A percentile compares a stretch with the other conserved stretches of the same genome.
phyloP scores from a whole-genome alignment of 2,329 filamentous ascomycete species.

The Neocucurbitaria cava region DNA sequence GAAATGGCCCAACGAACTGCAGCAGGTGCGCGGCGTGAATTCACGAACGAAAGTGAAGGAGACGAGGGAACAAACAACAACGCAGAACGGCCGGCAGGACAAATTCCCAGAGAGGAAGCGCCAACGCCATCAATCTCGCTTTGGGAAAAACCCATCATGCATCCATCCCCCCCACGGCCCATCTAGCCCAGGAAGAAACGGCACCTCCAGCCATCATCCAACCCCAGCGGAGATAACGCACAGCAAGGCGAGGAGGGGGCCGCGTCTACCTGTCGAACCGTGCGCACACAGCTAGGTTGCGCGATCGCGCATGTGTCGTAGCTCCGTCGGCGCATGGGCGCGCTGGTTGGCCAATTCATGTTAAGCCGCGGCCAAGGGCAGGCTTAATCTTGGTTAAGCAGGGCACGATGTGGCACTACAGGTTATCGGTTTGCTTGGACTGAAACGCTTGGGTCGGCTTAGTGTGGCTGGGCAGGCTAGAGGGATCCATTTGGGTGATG shows the following conservation, averaged over 20 bases:
- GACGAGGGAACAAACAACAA: neutral
- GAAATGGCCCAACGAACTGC: neutral
- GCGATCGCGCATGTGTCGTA: neutral
- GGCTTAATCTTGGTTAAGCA: conserved; percentile 7
- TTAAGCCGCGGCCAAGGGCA: conserved; percentile 1
- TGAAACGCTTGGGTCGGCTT: conserved; percentile 1
- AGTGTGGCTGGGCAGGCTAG: neutral
- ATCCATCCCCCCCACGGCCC: neutral
- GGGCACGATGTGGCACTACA: conserved; percentile 1
- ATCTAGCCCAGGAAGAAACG: neutral
- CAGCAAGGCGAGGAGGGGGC: neutral
- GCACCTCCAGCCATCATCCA: no score
- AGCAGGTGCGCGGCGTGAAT: neutral
- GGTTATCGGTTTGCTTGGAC: conserved; percentile 8
- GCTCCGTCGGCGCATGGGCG: neutral
- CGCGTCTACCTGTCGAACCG: neutral
- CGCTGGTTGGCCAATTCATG: neutral
- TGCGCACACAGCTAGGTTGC: no score
- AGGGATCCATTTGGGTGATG: no score
- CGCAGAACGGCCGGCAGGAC: no score
- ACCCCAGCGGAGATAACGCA: neutral
- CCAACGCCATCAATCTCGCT: neutral
- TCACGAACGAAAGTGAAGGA: neutral
- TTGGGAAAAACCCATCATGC: neutral
- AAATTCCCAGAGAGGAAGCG: no score